Evolutionary conservation across 352 stramenopile genomes (phyloP), one percentile per base, ranked within the genome.

Genomic region (Pythium aphanidermatum): DNA sequence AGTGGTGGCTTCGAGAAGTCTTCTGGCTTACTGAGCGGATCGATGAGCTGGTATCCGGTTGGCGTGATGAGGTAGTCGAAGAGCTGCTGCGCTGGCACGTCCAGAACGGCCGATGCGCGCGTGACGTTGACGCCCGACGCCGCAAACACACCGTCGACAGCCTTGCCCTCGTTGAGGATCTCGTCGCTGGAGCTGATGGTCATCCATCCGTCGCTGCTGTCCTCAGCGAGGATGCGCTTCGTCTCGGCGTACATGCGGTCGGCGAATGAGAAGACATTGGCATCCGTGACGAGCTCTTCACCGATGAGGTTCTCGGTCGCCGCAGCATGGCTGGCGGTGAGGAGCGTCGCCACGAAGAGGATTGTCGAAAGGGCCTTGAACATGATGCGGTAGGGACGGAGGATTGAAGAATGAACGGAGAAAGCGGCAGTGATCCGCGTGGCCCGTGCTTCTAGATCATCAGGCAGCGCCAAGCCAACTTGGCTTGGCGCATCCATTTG

Each of bases 21-120:
- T 0, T 58, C 43, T 4, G 57, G 40, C 39, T 64, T 51, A 40
- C 46, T 70, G 19, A 46, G 43, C 20, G 61, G 61, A 37, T 70
- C 61, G 37, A 70, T 70, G 28, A 70, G 34, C 46, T 63, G 28
- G 53, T 64, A 67, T 7, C 61, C 61, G 3, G 50, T 17, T 0
- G 52, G 36, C 17, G 61, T 55, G n/a, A 62, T 46, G 8, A 70
- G 43, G 35, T 55, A 55, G 16, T 66, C 61, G 19, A 70, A 70
- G 14, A 70, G 27, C 26, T 17, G 35, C 35, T 70, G 46, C 4
- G 61, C 57, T 8, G 52, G 19, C 0, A 39, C 49, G 27, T 52
- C n/a, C 5, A 70, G 42, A 3, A 51, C 34, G 9, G 41, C 61
- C 0, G 11, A 37, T 2, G 57, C 61, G 9, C 61, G 61, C 41